Evolutionary conservation across 2,329 filamentous ascomycete species (phyloP), one percentile per base, ranked within the genome.

Genomic region (Penicillium sp.): DNA sequence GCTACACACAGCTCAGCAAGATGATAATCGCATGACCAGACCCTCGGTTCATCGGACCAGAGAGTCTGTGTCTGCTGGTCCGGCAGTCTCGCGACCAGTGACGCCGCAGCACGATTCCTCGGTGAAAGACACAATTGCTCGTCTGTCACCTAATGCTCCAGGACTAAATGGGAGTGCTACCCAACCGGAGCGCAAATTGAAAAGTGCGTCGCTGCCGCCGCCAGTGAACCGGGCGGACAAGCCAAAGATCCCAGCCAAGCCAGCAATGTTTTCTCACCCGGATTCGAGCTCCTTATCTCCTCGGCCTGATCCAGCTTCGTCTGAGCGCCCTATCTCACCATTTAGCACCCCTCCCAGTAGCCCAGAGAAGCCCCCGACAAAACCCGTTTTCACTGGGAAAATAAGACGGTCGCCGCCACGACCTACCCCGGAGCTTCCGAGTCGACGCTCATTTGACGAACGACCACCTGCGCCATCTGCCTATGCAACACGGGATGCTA

Each of bases 301-400:
- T 16, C 54, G 44, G 6, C 49, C 58, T 4, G 62, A 62, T 16
- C 53, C 46, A 7, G 49, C 52, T 1, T 53, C 62, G 5, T 61
- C 65, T 2, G 74, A 77, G 34, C 73, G 74, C 26, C 69, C 72
- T 41, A 61, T 82, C 0, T 95, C 91, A 1, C 90, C 91, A 0
- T 95, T 96, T 63, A 89, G 77, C 60, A 95, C 89, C 28, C 89
- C 89, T 14, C 89, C 90, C 0, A 84, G 82, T 56, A 91, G 85
- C 62, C 79, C 80, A 4, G 82, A 79, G 46, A 84, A 77, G 44
- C 64, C 73, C 0, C 73, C 77, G n/a, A 70, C 62, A 5, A 63
- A 62, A 34, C 55, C 50, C 1, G 27, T 46, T 6, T 47, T 54
- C n/a, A 35, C 50, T 16, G 46, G 45, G 14, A 55, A 55, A 35